A percentile compares a stretch with the other conserved stretches of the same genome.
phyloP scores from a whole-genome alignment of 768 basidiomycete species.

The Mrakia frigida region DNA sequence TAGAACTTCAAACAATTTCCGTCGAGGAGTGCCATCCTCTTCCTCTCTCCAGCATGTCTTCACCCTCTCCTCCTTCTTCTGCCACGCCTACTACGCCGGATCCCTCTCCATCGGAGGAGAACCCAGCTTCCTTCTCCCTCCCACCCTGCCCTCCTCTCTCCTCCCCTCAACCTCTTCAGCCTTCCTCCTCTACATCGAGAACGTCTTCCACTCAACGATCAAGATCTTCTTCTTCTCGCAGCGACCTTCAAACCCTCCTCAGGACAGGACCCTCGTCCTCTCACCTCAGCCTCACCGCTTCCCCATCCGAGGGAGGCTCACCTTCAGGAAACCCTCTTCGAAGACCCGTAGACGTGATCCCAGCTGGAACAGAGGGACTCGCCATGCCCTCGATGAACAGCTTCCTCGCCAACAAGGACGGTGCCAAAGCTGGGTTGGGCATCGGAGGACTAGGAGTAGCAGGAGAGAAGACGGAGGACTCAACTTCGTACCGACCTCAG shows the following conservation, averaged over 20 bases:
- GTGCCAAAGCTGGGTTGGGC: not conserved
- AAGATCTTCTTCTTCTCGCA: not conserved
- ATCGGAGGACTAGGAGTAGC: not conserved
- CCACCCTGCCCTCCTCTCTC: not conserved
- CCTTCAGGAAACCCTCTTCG: constrained; percentile 20
- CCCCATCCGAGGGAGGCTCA: not conserved
- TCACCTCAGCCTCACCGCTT: not conserved
- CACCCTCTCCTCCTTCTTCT: not conserved
- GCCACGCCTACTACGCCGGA: not conserved
- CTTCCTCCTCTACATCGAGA: not conserved
- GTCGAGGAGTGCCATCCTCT: not conserved
- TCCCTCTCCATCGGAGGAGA: not conserved
- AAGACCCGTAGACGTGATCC: constrained; percentile 23
- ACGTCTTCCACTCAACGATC: not conserved
- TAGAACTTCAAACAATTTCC: not conserved
- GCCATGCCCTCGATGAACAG: constrained; percentile 12
- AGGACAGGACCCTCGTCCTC: constrained; percentile 1
- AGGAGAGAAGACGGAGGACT: not conserved
- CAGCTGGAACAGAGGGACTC: not conserved
- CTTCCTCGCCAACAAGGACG: not conserved
- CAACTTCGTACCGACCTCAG: not conserved
- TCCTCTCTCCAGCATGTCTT: not conserved
- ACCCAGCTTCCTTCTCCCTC: not conserved
- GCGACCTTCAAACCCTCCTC: not conserved
- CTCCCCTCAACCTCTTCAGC: not conserved